phyloP scores from a whole-genome alignment of 352 stramenopile species.

The Paralagenidium karlingii region DNA sequence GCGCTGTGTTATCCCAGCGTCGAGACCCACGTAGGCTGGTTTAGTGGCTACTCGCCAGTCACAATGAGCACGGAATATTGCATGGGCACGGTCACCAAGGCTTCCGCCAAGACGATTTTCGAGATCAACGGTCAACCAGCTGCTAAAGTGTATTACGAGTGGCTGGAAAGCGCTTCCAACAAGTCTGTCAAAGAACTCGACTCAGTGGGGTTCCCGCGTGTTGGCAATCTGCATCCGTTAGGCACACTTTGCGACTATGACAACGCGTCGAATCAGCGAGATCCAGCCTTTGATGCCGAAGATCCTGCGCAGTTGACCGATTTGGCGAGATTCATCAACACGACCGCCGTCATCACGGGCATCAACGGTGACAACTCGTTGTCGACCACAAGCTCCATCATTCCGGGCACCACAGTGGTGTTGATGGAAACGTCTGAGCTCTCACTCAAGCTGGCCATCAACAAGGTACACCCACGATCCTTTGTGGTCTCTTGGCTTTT shows the following conservation, averaged over 20 bases:
- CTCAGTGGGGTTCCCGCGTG: constrained; percentile 62
- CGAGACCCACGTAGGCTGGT: constrained; percentile 80
- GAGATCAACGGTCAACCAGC: constrained; percentile 78
- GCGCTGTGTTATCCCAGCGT: constrained; percentile 76
- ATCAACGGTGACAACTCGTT: constrained; percentile 76
- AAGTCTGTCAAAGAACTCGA: constrained; percentile 59
- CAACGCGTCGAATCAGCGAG: not conserved
- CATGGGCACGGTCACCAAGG: constrained; percentile 79
- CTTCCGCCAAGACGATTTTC: constrained; percentile 74
- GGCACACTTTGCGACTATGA: constrained; percentile 62
- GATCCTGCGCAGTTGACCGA: constrained; percentile 63
- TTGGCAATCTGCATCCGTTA: constrained; percentile 72
- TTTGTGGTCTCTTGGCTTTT: no score
- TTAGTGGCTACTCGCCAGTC: constrained; percentile 75
- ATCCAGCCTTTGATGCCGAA: no score
- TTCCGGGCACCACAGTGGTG: constrained; percentile 63
- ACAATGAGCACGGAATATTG: constrained; percentile 56
- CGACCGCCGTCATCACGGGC: constrained; percentile 73
- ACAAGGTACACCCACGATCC: constrained; percentile 33
- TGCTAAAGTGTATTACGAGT: constrained; percentile 71
- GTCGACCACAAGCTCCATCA: constrained; percentile 69
- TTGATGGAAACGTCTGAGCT: constrained; percentile 79
- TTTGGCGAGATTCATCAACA: constrained; percentile 75
- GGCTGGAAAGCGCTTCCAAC: constrained; percentile 67
- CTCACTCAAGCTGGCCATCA: constrained; percentile 73